Evolutionary conservation across 352 stramenopile species (phyloP).

Genomic region (Globisporangium mamillatum): DNA sequence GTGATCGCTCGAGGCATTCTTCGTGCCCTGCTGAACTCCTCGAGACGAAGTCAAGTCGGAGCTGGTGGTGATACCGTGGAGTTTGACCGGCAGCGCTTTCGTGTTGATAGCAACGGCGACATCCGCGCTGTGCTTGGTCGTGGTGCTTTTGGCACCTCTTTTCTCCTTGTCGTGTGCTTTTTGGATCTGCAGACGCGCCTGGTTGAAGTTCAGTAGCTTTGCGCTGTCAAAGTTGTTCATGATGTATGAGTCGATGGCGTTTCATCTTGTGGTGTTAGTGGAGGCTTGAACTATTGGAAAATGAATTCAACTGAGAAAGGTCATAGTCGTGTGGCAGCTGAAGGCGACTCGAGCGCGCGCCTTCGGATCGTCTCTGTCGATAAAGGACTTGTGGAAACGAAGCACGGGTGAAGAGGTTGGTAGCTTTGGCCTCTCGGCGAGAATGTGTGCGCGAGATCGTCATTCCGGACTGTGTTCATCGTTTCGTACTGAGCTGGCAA

Average conservation of each 20-base stretch:
- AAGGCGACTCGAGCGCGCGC: background rate
- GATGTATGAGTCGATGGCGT: background rate
- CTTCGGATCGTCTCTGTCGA: background rate
- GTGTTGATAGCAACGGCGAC: background rate
- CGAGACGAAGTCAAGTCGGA: background rate
- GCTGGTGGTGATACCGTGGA: background rate
- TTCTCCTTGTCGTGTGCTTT: background rate
- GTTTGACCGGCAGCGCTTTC: background rate
- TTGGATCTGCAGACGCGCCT: background rate
- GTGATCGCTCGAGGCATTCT: background rate
- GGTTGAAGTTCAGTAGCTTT: background rate
- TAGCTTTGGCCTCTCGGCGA: background rate
- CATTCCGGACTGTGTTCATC: background rate
- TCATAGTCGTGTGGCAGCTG: background rate
- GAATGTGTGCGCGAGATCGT: background rate
- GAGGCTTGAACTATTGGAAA: background rate
- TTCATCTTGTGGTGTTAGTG: background rate
- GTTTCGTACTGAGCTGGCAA: background rate
- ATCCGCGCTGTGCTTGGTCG: background rate
- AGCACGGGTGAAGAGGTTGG: background rate
- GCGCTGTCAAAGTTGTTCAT: background rate
- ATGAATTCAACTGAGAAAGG: background rate
- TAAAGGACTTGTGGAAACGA: background rate
- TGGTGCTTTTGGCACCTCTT: background rate
- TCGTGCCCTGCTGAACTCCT: background rate